These are phyloP conservation scores for Acrasis kona DNA, from an alignment of 78 protist species.

Conservation along the genomic window DNA sequence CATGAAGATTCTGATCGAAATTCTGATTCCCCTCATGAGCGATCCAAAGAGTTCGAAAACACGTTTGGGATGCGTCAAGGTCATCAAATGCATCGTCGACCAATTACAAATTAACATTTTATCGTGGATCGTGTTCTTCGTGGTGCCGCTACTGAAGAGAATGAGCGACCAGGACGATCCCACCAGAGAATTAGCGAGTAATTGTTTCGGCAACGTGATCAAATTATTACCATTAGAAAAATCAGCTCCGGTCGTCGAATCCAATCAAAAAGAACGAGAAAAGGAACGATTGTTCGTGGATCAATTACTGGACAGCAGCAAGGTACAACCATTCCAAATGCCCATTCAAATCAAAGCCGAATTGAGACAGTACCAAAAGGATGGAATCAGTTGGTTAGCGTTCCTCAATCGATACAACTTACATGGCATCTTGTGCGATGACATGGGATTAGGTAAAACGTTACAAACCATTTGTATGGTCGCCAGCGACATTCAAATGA, in stretches of 20 bases:
- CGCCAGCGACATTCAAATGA: conserved; percentile 37
- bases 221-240: not conserved
- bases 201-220: not conserved
- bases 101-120: not conserved
- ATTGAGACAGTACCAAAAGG: conserved; percentile 72
- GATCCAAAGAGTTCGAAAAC: not conserved
- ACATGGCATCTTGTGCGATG: conserved; percentile 83
- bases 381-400: conserved; percentile 85
- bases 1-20: not conserved
- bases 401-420: conserved; percentile 50
- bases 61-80: not conserved
- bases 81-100: conserved; percentile 8
- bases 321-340: conserved; percentile 14
- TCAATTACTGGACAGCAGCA: conserved; percentile 34
- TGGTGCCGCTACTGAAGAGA: conserved; percentile 12
- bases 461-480: conserved; percentile 77
- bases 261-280: not conserved
- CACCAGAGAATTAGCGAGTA: not conserved
- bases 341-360: conserved; percentile 40
- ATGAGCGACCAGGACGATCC: not conserved
- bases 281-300: conserved; percentile 27
- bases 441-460: conserved; percentile 98
- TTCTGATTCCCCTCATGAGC: not conserved
- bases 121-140: conserved; percentile 6
- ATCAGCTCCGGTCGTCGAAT: not conserved